phyloP scores from a whole-genome alignment of 2,329 filamentous ascomycete genomes.

The Celoporthe dispersa region DNA sequence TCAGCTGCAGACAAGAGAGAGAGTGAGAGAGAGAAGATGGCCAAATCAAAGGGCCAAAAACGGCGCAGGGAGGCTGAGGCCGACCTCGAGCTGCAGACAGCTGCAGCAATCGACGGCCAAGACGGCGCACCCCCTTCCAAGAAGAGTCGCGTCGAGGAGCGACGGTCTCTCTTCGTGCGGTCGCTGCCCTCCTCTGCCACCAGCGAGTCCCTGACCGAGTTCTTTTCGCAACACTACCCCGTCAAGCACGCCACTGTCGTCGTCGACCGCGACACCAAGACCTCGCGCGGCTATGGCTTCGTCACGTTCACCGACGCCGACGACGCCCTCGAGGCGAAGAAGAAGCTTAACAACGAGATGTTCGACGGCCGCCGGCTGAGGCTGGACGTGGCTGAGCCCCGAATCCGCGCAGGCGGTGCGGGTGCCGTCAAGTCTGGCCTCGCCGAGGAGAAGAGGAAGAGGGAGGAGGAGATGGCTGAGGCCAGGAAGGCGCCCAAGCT shows the following conservation, averaged over 20 bases:
- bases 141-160: slow-evolving; percentile 62
- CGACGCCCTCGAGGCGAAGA: slow-evolving; percentile 80
- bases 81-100: slow-evolving; percentile 34
- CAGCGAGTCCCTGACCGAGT: slow-evolving; percentile 79
- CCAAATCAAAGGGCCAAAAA: slow-evolving; percentile 39
- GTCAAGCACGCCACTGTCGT: slow-evolving; percentile 97
- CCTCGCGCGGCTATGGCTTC: slow-evolving; percentile 92
- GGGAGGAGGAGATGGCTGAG: slow-evolving; percentile 64
- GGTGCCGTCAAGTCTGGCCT: slow-evolving; percentile 42
- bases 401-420: slow-evolving; percentile 63
- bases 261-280: slow-evolving; percentile 80
- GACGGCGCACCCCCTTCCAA: slow-evolving; percentile 48
- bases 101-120: slow-evolving; percentile 27
- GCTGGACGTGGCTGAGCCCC: slow-evolving; percentile 85
- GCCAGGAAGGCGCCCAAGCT: slow-evolving; percentile 70
- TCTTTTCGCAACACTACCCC: slow-evolving; percentile 93
- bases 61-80: slow-evolving; percentile 42
- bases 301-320: slow-evolving; percentile 95
- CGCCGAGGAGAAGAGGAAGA: slow-evolving; percentile 53
- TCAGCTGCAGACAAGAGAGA: not conserved
- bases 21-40: slow-evolving; percentile 30
- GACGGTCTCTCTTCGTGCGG: slow-evolving; percentile 85
- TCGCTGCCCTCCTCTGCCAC: slow-evolving; percentile 80
- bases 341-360: slow-evolving; percentile 77
- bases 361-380: slow-evolving; percentile 82